phyloP scores from a whole-genome alignment of 1,284 basidiomycete species.

The Ganoderma lingzhi region DNA sequence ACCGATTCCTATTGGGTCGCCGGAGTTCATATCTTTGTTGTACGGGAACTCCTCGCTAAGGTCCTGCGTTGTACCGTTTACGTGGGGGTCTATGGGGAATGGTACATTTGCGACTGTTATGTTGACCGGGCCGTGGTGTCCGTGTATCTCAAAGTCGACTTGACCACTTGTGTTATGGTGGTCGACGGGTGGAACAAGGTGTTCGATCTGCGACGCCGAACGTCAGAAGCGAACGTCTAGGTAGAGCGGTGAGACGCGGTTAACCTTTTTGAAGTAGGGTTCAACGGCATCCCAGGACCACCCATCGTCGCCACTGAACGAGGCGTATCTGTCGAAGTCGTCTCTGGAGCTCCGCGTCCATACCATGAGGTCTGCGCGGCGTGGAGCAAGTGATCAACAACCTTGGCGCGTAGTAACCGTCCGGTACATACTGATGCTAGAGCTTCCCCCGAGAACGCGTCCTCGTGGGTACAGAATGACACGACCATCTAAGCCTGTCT shows the following conservation, averaged over 20 bases:
- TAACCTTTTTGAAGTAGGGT: constrained; percentile 42
- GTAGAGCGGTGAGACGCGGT: not conserved
- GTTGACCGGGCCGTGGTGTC: constrained; percentile 39
- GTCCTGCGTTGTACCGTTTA: constrained; percentile 44
- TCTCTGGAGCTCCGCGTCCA: constrained; percentile 51
- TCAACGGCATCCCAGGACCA: constrained; percentile 52
- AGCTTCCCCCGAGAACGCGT: constrained; percentile 47
- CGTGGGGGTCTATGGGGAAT: constrained; percentile 41
- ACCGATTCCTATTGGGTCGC: constrained; percentile 49
- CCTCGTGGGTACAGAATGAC: constrained; percentile 44
- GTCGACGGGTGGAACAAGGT: constrained; percentile 31
- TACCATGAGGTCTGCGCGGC: constrained; percentile 46
- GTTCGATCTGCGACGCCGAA: constrained; percentile 22
- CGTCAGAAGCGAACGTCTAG: not conserved
- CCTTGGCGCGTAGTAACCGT: not conserved
- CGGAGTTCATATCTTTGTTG: constrained; percentile 49
- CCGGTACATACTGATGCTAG: constrained; percentile 44
- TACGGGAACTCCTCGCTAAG: constrained; percentile 45
- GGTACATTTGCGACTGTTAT: constrained; percentile 46
- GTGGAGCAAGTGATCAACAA: constrained; percentile 28
- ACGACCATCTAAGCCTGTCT: constrained; percentile 42
- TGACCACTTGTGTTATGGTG: constrained; percentile 27
- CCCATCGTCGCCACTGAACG: constrained; percentile 46
- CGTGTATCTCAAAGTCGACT: constrained; percentile 30
- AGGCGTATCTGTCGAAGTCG: constrained; percentile 49